A percentile compares a stretch with the other conserved stretches of the same genome.
Evolutionary conservation across 805 yeast genomes (phyloP).

Genomic region (Brettanomyces custersianus): DNA sequence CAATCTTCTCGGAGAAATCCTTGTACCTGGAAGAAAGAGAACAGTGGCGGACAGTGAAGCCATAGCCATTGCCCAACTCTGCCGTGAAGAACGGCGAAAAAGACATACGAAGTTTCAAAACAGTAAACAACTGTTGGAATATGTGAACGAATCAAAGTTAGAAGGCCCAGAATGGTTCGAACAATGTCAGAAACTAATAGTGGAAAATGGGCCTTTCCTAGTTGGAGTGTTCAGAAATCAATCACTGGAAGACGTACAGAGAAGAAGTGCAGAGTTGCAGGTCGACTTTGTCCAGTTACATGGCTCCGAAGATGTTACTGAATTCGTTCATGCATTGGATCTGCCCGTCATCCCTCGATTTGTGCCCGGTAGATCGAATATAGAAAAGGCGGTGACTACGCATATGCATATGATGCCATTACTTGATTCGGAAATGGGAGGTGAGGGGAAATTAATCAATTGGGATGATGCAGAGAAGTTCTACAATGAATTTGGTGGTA

Average conservation of each 20-base stretch:
- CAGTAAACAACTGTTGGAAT: constrained; percentile 19
- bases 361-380: constrained; percentile 45
- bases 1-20: constrained; percentile 69
- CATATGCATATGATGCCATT: constrained; percentile 47
- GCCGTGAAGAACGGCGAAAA: constrained; percentile 14
- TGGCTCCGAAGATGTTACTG: constrained; percentile 56
- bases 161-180: constrained; percentile 28
- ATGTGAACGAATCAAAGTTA: constrained; percentile 11
- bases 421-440: constrained; percentile 85
- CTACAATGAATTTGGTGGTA: constrained; percentile 21
- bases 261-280: constrained; percentile 31
- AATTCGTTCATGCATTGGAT: constrained; percentile 26
- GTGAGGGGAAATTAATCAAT: constrained; percentile 75
- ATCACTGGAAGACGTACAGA: constrained; percentile 48
- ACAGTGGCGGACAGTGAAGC: constrained; percentile 49
- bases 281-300: constrained; percentile 85
- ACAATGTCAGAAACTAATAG: constrained; percentile 17
- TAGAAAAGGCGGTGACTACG: constrained; percentile 14
- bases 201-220: constrained; percentile 47
- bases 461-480: constrained; percentile 50
- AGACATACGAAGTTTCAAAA: constrained; percentile 14
- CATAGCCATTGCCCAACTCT: constrained; percentile 29
- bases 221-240: constrained; percentile 94
- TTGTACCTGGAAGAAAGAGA: constrained; percentile 76
- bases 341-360: constrained; percentile 69